Evolutionary conservation across 331 rosid genomes (phyloP).

Genomic region (Acacia concinna): DNA sequence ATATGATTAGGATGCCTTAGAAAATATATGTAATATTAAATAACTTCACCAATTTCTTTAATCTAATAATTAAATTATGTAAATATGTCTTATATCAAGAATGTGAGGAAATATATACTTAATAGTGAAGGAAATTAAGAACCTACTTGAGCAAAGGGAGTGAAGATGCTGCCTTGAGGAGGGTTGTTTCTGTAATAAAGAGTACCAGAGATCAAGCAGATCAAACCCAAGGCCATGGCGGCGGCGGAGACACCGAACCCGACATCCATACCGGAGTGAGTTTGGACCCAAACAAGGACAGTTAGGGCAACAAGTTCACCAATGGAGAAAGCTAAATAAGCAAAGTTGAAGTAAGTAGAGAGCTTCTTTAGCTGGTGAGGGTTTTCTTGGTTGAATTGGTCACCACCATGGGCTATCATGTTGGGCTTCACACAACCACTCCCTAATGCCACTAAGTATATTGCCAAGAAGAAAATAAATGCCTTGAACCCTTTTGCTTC

Average conservation of each 20-base stretch:
- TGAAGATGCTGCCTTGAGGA: constrained; percentile 81
- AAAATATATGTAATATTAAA: no score
- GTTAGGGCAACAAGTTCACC: constrained; percentile 88
- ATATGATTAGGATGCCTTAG: no score
- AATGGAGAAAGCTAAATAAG: constrained; percentile 83
- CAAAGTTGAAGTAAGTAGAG: constrained; percentile 82
- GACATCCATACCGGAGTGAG: constrained; percentile 96
- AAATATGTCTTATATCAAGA: no score
- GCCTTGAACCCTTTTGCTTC: constrained; percentile 84
- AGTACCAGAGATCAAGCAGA: constrained; percentile 68
- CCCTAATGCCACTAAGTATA: constrained; percentile 87
- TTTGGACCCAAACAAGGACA: constrained; percentile 87
- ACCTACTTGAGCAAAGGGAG: constrained; percentile 79
- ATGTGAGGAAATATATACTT: no score
- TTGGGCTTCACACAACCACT: constrained; percentile 97
- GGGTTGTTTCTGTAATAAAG: constrained; percentile 77
- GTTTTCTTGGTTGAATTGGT: constrained; percentile 61
- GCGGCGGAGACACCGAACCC: constrained; percentile 96
- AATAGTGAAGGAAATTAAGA: neutral
- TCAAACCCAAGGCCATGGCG: constrained; percentile 79
- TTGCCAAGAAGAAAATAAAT: constrained; percentile 69
- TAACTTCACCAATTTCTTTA: no score
- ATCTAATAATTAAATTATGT: no score
- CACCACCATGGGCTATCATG: constrained; percentile 95
- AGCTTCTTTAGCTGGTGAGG: constrained; percentile 56